Base-by-base conservation (phyloP, 2,329 filamentous ascomycete species). In the Fusarium camptoceras region DNA sequence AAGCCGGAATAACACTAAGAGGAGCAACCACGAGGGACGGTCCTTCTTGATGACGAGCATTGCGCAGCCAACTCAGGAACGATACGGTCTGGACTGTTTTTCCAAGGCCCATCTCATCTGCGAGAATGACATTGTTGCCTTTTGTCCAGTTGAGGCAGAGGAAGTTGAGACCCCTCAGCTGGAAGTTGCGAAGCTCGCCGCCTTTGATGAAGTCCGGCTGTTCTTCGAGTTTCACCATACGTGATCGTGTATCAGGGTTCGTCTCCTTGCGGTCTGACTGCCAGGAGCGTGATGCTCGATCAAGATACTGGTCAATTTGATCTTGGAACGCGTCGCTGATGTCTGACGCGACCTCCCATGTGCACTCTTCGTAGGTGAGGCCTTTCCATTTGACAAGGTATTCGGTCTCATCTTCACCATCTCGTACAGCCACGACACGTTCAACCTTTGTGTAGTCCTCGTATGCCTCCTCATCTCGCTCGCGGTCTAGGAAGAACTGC, bases 361-460 rank as follows among this genome's bases (percentile, higher is more conserved):
- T 99, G 81, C 93, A 97, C 68, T 91, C 91, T 75, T 98, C 94
- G 78, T 99, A 99, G 55, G 91, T 93, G 54, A 98, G 87, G 14
- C 93, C 93, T 81, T 96, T 97, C 94, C 96, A 99, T 83, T 99
- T 99, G 80, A 98, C 92, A 70, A 91, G 93, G 79, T 99, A 99
- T 78, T 98, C 94, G 1, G 88, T 88, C 50, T 90, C 93, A 11
- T 92, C 91, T 16, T 96, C 94, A 25, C 91, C 92, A 61, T 94
- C 89, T 68, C 92, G 90, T 62, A 91, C 88, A 56, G 93, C 92
- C 74, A 99, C 97, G 62, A 99, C 91, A 74, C 96, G 90, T 80
- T 99, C 96, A 31, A 98, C 94, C 73, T 96, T 91, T 68, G 93
- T 96, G 80, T 93, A 97, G 76, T 98, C 94, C 68, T 92, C 91